These are phyloP conservation scores for Termitomyces sp. DNA, from an alignment of 768 basidiomycete genomes.

Conservation along the genomic window DNA sequence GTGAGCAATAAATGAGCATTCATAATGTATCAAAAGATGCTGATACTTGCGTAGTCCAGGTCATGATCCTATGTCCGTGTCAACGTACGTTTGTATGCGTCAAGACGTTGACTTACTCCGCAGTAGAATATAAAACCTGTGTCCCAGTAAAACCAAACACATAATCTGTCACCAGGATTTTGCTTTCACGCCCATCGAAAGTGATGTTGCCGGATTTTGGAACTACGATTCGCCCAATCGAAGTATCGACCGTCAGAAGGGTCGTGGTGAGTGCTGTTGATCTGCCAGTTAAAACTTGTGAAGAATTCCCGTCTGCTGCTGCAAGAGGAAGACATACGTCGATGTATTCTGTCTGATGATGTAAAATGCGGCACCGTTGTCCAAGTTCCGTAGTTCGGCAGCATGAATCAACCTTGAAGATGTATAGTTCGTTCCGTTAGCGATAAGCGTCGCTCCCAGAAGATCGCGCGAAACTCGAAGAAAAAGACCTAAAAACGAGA, in stretches of 20 bases:
- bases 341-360: conserved; percentile 40
- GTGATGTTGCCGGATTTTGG: conserved; percentile 33
- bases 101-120: conserved; percentile 28
- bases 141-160: conserved; percentile 30
- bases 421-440: conserved; percentile 46
- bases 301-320: not conserved
- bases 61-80: conserved; percentile 34
- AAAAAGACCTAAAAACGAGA: conserved; percentile 34
- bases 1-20: not conserved
- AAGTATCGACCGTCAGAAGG: conserved; percentile 36
- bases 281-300: conserved; percentile 15
- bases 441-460: conserved; percentile 34
- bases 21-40: not conserved
- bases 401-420: conserved; percentile 37
- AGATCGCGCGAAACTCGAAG: conserved; percentile 46
- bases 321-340: conserved; percentile 21
- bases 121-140: conserved; percentile 38
- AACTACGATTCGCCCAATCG: conserved; percentile 29
- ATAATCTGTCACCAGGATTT: conserved; percentile 44
- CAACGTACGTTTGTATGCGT: not conserved
- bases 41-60: conserved; percentile 43
- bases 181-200: conserved; percentile 42
- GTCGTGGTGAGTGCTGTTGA: conserved; percentile 40
- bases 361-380: conserved; percentile 42
- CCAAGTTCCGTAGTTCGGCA: conserved; percentile 39